Conservation (phyloP, 2,329 filamentous ascomycete species). For the Beauveria brongniartii region DNA sequence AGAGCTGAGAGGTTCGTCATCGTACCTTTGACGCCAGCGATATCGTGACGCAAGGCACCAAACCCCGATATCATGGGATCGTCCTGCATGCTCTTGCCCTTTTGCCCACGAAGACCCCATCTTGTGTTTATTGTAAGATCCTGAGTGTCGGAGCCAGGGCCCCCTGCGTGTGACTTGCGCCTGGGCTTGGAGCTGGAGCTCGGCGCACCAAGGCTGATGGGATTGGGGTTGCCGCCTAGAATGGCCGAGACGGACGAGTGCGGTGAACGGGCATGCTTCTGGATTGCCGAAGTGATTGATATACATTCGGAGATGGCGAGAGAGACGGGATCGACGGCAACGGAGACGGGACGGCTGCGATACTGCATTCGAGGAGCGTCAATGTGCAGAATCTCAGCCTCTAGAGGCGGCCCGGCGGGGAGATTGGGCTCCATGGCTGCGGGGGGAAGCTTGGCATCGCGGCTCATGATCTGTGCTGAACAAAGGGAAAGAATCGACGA, state of each 20-base stretch:
- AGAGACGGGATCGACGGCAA: slow-evolving; percentile 84
- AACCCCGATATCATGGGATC: slow-evolving; percentile 95
- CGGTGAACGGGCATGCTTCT: slow-evolving; percentile 92
- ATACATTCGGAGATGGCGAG: slow-evolving; percentile 98
- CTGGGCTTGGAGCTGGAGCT: slow-evolving; percentile 32
- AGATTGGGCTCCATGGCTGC: slow-evolving; percentile 18
- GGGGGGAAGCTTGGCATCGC: slow-evolving; percentile 21
- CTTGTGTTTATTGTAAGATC: slow-evolving; percentile 64
- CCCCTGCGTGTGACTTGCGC: slow-evolving; percentile 32
- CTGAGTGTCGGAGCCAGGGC: slow-evolving; percentile 33
- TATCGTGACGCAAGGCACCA: slow-evolving; percentile 76
- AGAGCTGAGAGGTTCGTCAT: neutral
- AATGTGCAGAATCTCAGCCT: slow-evolving; percentile 12
- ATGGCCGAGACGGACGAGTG: slow-evolving; percentile 96
- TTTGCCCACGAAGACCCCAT: slow-evolving; percentile 92
- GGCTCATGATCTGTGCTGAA: slow-evolving; percentile 23
- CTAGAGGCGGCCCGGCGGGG: slow-evolving; percentile 1
- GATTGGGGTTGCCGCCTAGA: slow-evolving; percentile 64
- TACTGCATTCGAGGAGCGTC: slow-evolving; percentile 46
- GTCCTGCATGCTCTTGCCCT: slow-evolving; percentile 94
- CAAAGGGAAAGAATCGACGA: slow-evolving; percentile 12
- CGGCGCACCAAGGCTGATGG: slow-evolving; percentile 44
- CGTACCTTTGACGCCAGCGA: slow-evolving; percentile 74
- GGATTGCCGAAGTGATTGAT: slow-evolving; percentile 94
- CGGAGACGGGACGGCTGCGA: slow-evolving; percentile 56